Evolutionary conservation across 495 filamentous ascomycete genomes (phyloP).

Genomic region (Podospora conica): DNA sequence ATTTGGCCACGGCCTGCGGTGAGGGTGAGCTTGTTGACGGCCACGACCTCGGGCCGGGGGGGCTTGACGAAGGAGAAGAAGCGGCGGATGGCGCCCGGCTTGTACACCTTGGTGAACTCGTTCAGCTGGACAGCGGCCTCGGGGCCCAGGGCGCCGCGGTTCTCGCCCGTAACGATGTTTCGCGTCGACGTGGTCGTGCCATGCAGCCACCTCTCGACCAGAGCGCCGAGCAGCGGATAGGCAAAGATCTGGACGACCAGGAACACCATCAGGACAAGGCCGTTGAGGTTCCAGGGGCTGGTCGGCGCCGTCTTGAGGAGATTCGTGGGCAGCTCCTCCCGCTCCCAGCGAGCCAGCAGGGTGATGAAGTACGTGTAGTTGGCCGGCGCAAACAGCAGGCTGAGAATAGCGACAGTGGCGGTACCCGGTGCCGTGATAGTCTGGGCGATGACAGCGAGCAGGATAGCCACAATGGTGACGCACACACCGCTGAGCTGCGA

Average conservation of each 20-base stretch:
- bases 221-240: constrained; percentile 63
- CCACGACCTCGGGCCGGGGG: constrained; percentile 55
- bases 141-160: constrained; percentile 27
- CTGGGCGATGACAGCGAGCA: constrained; percentile 65
- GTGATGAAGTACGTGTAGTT: constrained; percentile 70
- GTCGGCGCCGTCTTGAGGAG: constrained; percentile 51
- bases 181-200: constrained; percentile 62
- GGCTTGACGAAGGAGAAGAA: constrained; percentile 50
- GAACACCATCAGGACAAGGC: constrained; percentile 62
- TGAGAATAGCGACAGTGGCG: constrained; percentile 53
- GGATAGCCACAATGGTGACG: constrained; percentile 55
- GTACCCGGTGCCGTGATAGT: constrained; percentile 51
- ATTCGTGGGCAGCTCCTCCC: constrained; percentile 47
- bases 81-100: constrained; percentile 54
- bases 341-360: constrained; percentile 61
- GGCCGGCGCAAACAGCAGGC: constrained; percentile 68
- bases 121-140: constrained; percentile 57
- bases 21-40: constrained; percentile 64
- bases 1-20: constrained; percentile 68
- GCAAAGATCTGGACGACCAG: constrained; percentile 64
- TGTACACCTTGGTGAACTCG: constrained; percentile 68
- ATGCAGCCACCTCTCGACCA: constrained; percentile 67
- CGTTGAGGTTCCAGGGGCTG: constrained; percentile 56
- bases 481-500: constrained; percentile 71
- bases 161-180: constrained; percentile 39